A percentile compares a stretch with the other conserved stretches of the same genome.
Conservation (phyloP, 1,139 yeast species). For the Kurtzmaniella quercitrusa region DNA sequence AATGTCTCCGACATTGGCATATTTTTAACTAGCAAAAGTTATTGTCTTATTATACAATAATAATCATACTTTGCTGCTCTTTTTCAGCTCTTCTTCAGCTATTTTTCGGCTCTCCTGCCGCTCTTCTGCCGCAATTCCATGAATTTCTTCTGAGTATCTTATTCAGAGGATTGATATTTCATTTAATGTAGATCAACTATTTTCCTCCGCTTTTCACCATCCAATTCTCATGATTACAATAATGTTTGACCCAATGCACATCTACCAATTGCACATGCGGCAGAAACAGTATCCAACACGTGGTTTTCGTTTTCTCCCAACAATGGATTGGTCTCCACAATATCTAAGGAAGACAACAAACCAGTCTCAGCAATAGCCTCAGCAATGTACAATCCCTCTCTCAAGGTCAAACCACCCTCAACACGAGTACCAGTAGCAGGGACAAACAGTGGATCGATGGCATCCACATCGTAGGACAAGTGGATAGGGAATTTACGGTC, state of each 20-base stretch:
- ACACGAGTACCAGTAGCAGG: constrained; percentile 99
- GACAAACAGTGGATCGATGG: constrained; percentile 89
- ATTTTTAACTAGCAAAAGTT: too few species aligned
- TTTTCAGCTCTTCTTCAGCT: not conserved
- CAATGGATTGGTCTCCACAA: constrained; percentile 91
- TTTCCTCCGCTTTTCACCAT: not conserved
- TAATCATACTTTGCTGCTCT: not conserved
- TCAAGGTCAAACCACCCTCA: constrained; percentile 88
- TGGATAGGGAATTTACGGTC: constrained; percentile 74
- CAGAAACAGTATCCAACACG: constrained; percentile 77
- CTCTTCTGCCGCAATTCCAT: too few species aligned
- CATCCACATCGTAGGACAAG: constrained; percentile 93
- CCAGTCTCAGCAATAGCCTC: constrained; percentile 92
- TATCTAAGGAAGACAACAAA: constrained; percentile 77
- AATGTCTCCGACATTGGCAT: too few species aligned
- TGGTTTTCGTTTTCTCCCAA: constrained; percentile 78
- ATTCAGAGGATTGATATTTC: too few species aligned
- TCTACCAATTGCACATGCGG: constrained; percentile 88
- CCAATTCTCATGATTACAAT: constrained; percentile 35
- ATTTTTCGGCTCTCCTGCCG: too few species aligned
- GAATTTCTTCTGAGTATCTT: too few species aligned
- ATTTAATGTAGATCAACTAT: too few species aligned
- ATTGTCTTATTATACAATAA: too few species aligned
- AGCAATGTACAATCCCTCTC: constrained; percentile 91
- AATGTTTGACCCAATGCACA: constrained; percentile 94